Conservation (phyloP, 2,329 filamentous ascomycete species). For the Aspergillaceae sp. region DNA sequence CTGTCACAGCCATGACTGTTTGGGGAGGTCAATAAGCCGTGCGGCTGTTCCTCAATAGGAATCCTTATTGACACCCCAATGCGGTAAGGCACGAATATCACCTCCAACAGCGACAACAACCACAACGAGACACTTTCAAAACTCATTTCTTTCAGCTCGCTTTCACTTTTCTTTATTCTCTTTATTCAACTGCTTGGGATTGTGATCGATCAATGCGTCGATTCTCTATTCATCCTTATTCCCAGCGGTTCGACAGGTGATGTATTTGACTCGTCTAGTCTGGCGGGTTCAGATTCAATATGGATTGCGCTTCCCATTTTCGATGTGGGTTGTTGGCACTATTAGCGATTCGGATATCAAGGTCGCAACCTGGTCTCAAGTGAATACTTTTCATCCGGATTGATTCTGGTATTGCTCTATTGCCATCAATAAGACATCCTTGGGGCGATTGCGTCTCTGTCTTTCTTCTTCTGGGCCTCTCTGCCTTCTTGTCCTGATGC, state of each 20-base stretch:
- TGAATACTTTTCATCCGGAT: not conserved
- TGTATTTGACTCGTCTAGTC: not conserved
- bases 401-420: not conserved
- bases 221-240: constrained; percentile 3
- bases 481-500: not conserved
- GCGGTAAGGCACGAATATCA: constrained; percentile 5
- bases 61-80: constrained; percentile 19
- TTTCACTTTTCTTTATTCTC: not conserved
- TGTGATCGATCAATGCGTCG: constrained; percentile 8
- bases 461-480: constrained; percentile 5
- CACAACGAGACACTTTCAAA: not conserved
- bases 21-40: not conserved
- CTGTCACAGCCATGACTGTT: not conserved
- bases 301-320: not conserved
- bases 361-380: not conserved
- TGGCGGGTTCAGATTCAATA: not conserved
- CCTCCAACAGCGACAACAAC: constrained; percentile 1
- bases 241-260: not conserved
- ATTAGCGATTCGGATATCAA: too few species aligned
- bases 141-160: not conserved
- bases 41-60: not conserved
- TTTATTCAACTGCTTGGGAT: constrained; percentile 5
- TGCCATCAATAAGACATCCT: not conserved
- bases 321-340: too few species aligned
- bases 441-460: not conserved